Percentiles rank a stretch among this genome's conserved stretches.
Conservation (phyloP, 1,284 basidiomycete genomes). For the Pseudomicrostroma phylloplanum region DNA sequence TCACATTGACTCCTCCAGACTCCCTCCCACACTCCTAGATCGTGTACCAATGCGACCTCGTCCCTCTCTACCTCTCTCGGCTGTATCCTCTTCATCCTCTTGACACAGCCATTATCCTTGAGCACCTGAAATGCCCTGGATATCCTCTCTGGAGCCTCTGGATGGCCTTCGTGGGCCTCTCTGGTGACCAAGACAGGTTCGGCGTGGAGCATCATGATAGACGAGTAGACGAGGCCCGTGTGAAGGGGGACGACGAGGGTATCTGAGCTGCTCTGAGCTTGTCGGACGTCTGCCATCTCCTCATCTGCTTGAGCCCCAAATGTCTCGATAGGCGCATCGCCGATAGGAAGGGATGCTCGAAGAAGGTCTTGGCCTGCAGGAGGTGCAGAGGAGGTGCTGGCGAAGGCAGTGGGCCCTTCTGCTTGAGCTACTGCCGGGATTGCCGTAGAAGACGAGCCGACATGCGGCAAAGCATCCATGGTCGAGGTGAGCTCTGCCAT, state of each 20-base stretch:
- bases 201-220: conserved; percentile 77
- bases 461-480: no score
- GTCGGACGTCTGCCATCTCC: no score
- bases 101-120: conserved; percentile 59
- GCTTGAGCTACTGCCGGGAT: no score
- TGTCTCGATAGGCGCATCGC: no score
- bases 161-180: conserved; percentile 59
- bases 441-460: no score
- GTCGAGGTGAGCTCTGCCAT: no score
- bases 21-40: conserved; percentile 81
- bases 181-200: conserved; percentile 51
- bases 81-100: conserved; percentile 70
- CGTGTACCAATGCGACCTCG: conserved; percentile 83
- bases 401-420: no score
- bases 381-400: no score
- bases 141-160: conserved; percentile 83
- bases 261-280: no score
- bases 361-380: no score
- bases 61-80: conserved; percentile 67
- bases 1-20: conserved; percentile 52
- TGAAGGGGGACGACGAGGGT: neutral
- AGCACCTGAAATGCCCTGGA: conserved; percentile 68
- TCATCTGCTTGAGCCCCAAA: no score
- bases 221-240: conserved; percentile 77
- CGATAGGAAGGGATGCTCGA: no score